A percentile compares a stretch with the other conserved stretches of the same genome.
phyloP scores from a whole-genome alignment of 495 filamentous ascomycete genomes.

The Penicillium lividum region DNA sequence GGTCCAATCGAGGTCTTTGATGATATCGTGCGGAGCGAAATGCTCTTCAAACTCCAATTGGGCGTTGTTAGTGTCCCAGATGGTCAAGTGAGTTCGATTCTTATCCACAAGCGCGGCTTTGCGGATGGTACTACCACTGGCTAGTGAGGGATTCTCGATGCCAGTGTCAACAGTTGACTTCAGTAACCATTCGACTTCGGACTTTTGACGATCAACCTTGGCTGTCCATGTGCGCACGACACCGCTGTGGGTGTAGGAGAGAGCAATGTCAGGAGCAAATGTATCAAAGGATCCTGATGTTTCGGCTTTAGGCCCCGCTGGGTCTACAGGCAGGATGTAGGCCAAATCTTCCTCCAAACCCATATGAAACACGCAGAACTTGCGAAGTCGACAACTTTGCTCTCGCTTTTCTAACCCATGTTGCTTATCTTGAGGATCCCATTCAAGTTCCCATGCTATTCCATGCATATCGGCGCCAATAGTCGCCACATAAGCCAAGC shows the following conservation, averaged over 20 bases:
- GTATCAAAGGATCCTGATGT: slow-evolving; percentile 83
- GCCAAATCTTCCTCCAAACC: slow-evolving; percentile 71
- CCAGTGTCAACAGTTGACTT: slow-evolving; percentile 84
- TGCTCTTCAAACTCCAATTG: slow-evolving; percentile 79
- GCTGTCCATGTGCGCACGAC: slow-evolving; percentile 85
- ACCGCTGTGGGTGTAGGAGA: slow-evolving; percentile 80
- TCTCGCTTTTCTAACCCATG: slow-evolving; percentile 24
- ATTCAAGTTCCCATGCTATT: slow-evolving; percentile 77
- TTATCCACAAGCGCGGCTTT: slow-evolving; percentile 84
- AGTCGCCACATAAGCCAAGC: slow-evolving; percentile 68
- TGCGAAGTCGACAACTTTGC: slow-evolving; percentile 47
- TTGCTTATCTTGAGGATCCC: slow-evolving; percentile 31
- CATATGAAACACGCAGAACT: slow-evolving; percentile 74
- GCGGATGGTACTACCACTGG: slow-evolving; percentile 81
- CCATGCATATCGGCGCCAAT: slow-evolving; percentile 82
- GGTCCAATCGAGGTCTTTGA: slow-evolving; percentile 91
- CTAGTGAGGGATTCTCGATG: slow-evolving; percentile 70
- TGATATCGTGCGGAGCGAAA: slow-evolving; percentile 70
- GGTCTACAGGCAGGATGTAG: slow-evolving; percentile 87
- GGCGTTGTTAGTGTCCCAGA: slow-evolving; percentile 85
- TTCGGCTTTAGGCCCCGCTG: slow-evolving; percentile 70
- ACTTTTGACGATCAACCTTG: slow-evolving; percentile 58
- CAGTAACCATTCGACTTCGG: slow-evolving; percentile 75
- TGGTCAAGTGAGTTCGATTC: slow-evolving; percentile 73
- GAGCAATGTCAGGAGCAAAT: slow-evolving; percentile 84